Evolutionary conservation across 1,284 basidiomycete genomes (phyloP).

Genomic region (Gastroboletus turbinatus): DNA sequence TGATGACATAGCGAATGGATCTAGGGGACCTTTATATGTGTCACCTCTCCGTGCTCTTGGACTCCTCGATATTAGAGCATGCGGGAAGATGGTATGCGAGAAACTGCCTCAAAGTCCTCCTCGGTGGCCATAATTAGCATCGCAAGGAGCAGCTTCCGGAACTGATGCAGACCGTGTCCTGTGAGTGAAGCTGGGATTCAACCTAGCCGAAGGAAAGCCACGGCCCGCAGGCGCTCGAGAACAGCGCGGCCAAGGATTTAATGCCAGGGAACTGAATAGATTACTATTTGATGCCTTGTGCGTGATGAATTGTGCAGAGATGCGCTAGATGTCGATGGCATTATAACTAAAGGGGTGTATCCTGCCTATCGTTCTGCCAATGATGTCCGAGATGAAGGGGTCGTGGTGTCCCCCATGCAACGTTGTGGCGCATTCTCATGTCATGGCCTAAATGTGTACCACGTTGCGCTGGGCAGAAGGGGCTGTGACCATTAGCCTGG

Average conservation of each 20-base stretch:
- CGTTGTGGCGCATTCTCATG: constrained; percentile 31
- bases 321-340: constrained; percentile 6
- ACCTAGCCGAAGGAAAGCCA: constrained; percentile 25
- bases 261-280: constrained; percentile 12
- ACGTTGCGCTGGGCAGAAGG: constrained; percentile 19
- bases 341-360: constrained; percentile 16
- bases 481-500: constrained; percentile 21
- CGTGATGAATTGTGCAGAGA: constrained; percentile 7
- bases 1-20: constrained; percentile 13
- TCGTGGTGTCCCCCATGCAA: constrained; percentile 12
- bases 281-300: constrained; percentile 19
- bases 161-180: constrained; percentile 14
- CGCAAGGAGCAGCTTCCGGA: constrained; percentile 19
- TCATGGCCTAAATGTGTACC: constrained; percentile 12
- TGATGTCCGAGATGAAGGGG: constrained; percentile 18
- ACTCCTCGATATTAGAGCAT: constrained; percentile 17
- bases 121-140: constrained; percentile 30
- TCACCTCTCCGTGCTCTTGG: not conserved
- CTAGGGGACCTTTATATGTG: constrained; percentile 25
- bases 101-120: constrained; percentile 23
- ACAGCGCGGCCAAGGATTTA: constrained; percentile 9
- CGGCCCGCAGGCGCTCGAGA: constrained; percentile 25
- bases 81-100: constrained; percentile 17
- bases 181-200: constrained; percentile 27
- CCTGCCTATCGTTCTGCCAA: constrained; percentile 2